Evolutionary conservation across 139 green algal species (phyloP).

Genomic region (Edaphochlamys debaryana): DNA sequence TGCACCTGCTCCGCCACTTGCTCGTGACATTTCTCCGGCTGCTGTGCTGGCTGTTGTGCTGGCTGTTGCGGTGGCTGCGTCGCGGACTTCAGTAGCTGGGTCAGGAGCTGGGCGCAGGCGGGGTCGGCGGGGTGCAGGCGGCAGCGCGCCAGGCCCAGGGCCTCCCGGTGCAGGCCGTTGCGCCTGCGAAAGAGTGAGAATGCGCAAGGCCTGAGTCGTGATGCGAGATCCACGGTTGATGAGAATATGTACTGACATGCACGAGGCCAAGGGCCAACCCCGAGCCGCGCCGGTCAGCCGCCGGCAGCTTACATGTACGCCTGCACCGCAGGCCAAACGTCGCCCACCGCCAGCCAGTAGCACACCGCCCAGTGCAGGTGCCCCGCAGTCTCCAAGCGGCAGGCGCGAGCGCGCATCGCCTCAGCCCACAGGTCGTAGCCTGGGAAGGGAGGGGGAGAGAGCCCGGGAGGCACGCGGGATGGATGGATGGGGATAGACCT

Average conservation of each 20-base stretch:
- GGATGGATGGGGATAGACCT: too few species aligned
- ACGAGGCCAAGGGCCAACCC: background rate
- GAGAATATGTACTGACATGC: too few species aligned
- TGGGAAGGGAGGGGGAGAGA: too few species aligned
- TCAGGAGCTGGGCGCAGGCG: constrained; percentile 13
- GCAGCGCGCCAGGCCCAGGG: constrained; percentile 21
- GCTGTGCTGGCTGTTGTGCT: background rate
- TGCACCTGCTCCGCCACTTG: background rate
- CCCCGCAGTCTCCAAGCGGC: too few species aligned
- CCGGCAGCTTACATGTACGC: constrained; percentile 18
- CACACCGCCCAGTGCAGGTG: too few species aligned
- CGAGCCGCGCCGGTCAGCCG: background rate
- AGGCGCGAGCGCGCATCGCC: too few species aligned
- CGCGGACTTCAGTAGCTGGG: constrained; percentile 1
- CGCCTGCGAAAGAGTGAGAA: background rate
- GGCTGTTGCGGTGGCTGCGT: background rate
- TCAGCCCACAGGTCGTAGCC: too few species aligned
- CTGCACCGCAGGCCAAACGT: background rate
- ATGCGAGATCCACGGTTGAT: background rate
- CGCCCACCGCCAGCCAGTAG: too few species aligned
- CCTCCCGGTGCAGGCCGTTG: constrained; percentile 21
- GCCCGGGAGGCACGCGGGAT: too few species aligned
- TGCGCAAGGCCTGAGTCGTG: background rate
- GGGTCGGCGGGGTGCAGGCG: background rate
- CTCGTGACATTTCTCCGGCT: too few species aligned